phyloP scores from a whole-genome alignment of 768 basidiomycete genomes.

The Cyathus striatus region DNA sequence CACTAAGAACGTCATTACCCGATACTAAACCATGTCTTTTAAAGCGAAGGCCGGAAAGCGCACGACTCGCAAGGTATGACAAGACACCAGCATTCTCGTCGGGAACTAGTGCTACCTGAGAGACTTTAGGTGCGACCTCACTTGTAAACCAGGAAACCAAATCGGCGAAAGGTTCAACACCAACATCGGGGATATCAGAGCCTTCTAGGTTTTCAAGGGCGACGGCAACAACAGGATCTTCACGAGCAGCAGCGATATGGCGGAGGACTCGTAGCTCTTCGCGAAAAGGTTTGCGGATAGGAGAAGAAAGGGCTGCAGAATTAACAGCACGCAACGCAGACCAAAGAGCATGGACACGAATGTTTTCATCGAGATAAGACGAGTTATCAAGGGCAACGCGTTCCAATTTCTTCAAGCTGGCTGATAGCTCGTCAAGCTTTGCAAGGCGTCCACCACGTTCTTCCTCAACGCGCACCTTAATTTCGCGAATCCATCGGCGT shows the following conservation, averaged over 20 bases:
- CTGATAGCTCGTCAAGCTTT: constrained; percentile 90
- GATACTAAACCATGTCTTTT: constrained; percentile 72
- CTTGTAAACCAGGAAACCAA: constrained; percentile 88
- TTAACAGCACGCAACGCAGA: constrained; percentile 82
- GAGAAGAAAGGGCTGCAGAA: constrained; percentile 56
- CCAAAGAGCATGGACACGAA: constrained; percentile 89
- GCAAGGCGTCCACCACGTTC: constrained; percentile 94
- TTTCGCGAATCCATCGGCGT: constrained; percentile 91
- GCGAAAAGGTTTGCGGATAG: constrained; percentile 78
- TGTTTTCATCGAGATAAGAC: constrained; percentile 86
- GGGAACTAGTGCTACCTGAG: constrained; percentile 89
- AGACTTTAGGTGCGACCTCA: constrained; percentile 78
- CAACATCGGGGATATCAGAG: constrained; percentile 72
- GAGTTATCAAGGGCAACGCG: constrained; percentile 90
- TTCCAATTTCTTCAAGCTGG: constrained; percentile 87
- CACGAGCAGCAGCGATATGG: constrained; percentile 63
- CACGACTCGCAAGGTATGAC: constrained; percentile 78
- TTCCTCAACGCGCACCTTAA: constrained; percentile 93
- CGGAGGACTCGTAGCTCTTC: constrained; percentile 83
- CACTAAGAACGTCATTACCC: constrained; percentile 82
- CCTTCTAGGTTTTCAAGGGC: constrained; percentile 65
- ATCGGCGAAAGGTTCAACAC: constrained; percentile 85
- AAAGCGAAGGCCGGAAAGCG: constrained; percentile 74
- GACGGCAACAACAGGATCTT: constrained; percentile 62
- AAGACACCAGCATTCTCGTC: constrained; percentile 86